A percentile compares a stretch with the other conserved stretches of the same genome.
phyloP scores from a whole-genome alignment of 2,329 filamentous ascomycete genomes.

The Epichloe typhina region DNA sequence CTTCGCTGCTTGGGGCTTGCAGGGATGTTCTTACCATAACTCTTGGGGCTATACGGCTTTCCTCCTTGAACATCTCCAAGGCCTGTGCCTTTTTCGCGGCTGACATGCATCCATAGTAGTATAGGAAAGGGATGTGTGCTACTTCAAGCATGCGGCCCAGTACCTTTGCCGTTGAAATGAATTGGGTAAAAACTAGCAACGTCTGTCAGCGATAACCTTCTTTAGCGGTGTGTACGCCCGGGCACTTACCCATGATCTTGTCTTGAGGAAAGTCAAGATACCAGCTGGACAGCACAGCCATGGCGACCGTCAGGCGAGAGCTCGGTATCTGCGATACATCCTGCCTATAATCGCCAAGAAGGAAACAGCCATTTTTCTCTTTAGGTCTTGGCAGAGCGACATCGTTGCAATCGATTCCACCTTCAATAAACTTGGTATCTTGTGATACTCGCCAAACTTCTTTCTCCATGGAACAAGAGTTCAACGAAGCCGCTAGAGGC shows the following conservation, averaged over 20 bases:
- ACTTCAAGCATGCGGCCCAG: slow-evolving; percentile 23
- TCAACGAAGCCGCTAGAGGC: not conserved
- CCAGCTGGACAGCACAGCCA: slow-evolving; percentile 21
- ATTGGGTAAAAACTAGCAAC: slow-evolving; percentile 23
- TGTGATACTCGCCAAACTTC: not conserved
- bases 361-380: slow-evolving; percentile 11
- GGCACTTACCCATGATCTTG: slow-evolving; percentile 25
- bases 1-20: slow-evolving; percentile 1
- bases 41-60: not conserved
- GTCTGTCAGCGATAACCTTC: rapidly evolving
- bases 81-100: slow-evolving; percentile 7
- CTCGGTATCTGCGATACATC: slow-evolving; percentile 11
- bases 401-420: slow-evolving; percentile 13
- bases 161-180: slow-evolving; percentile 18
- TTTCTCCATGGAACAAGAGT: not conserved
- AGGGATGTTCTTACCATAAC: slow-evolving; percentile 23
- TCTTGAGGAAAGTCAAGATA: slow-evolving; percentile 16
- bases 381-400: slow-evolving; percentile 2
- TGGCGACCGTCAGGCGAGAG: slow-evolving; percentile 19
- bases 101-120: slow-evolving; percentile 19
- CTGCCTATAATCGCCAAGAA: slow-evolving; percentile 4
- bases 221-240: rapidly evolving
- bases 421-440: slow-evolving; percentile 2
- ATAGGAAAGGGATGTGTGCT: slow-evolving; percentile 21
- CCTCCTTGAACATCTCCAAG: slow-evolving; percentile 12